phyloP scores from a whole-genome alignment of 2,329 filamentous ascomycete species.

The Venturia carpophila region DNA sequence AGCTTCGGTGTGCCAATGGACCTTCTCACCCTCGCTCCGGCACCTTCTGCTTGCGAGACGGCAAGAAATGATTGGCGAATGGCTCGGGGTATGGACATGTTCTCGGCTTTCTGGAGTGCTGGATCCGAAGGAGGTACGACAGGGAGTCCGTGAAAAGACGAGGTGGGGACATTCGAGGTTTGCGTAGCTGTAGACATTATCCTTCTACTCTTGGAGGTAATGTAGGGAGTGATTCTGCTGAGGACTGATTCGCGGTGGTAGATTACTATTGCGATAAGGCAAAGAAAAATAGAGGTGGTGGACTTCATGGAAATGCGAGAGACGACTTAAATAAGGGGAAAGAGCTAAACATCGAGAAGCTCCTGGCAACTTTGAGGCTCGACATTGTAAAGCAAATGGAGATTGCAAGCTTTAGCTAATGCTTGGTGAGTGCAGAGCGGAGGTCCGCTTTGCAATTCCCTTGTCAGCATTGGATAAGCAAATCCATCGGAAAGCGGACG shows the following conservation, averaged over 20 bases:
- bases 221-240: background rate
- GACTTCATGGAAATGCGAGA: conserved; percentile 6
- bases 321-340: conserved; percentile 4
- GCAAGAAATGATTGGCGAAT: conserved; percentile 81
- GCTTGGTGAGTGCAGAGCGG: background rate
- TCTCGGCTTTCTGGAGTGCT: conserved; percentile 36
- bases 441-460: background rate
- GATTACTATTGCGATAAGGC: conserved; percentile 17
- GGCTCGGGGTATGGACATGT: conserved; percentile 62
- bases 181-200: conserved; percentile 4
- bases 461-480: conserved; percentile 10
- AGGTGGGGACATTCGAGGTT: conserved; percentile 19
- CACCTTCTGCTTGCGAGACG: conserved; percentile 78
- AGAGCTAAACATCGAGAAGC: conserved; percentile 6
- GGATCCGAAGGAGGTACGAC: conserved; percentile 40
- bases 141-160: conserved; percentile 40
- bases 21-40: conserved; percentile 76
- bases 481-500: background rate
- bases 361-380: conserved; percentile 8
- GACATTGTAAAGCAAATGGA: conserved; percentile 4
- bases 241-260: conserved; percentile 16
- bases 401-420: conserved; percentile 12
- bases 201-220: background rate
- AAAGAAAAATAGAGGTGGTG: conserved; percentile 20
- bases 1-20: conserved; percentile 79